Evolutionary conservation across 768 basidiomycete genomes (phyloP), one percentile per base, ranked within the genome.

Genomic region (Termitomyces heimii): DNA sequence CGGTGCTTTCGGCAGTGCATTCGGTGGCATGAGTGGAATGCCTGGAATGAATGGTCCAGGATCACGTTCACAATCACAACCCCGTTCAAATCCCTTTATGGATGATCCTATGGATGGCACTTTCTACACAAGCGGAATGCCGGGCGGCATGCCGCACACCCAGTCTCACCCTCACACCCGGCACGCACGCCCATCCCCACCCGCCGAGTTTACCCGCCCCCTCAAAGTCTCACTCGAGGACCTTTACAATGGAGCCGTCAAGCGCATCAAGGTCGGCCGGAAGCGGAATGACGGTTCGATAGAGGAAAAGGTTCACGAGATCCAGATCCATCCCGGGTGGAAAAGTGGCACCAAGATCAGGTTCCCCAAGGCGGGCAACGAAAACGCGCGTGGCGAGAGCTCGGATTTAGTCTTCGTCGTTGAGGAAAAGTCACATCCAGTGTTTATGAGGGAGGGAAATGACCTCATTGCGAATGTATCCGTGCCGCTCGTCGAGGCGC

Each of bases 351-450:
- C 96, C 18, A 97, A 96, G 74, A 82, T 98, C 58, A 85, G 92
- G 42, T 98, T 95, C 72, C 83, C 90, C 0, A 82, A 83, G 22
- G 88, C 92, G 10, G 93, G 93, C 3, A 94, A 98, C 70, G 93
- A 94, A 65, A 77, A 80, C 52, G 67, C 74, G 0, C 35, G 60
- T 34, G 87, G 88, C 12, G 87, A 87, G 46, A 69, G 88, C 14
- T 93, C 94, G 66, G 92, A 95, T 68, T 80, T 99, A n/a, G 94
- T 94, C 32, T 98, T 99, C 67, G 84, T 96, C 47, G 84, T 97
- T n/a, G 95, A 97, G 70, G 94, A 98, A 73, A 98, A 96, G 72
- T 86, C 88, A 9, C 92, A 98, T 70, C 70, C 79, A 0, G 69
- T 77, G 18, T 97, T 92, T 71, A 80, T 75, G 57, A 81, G 95